Evolutionary conservation across 2,329 filamentous ascomycete genomes (phyloP).

Genomic region (Fusarium mangiferae): DNA sequence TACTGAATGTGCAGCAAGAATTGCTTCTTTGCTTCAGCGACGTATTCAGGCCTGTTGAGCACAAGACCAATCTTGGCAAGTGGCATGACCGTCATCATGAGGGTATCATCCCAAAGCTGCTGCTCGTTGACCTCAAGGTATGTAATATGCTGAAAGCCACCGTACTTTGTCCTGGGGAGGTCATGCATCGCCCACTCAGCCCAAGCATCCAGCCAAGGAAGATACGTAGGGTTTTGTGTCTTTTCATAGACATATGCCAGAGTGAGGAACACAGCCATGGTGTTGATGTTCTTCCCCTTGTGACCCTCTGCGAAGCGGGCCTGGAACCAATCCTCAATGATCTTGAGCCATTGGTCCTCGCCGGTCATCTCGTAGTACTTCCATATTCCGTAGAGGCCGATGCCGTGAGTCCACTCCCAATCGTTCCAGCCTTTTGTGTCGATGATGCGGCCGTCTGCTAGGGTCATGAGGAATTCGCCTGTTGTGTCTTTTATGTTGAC

Average conservation of each 20-base stretch:
- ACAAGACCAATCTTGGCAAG: conserved; percentile 82
- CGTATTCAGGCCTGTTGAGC: conserved; percentile 75
- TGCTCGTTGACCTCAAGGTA: conserved; percentile 76
- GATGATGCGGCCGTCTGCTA: conserved; percentile 79
- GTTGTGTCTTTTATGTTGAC: conserved; percentile 81
- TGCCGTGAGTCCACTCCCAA: conserved; percentile 86
- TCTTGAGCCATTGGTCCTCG: conserved; percentile 66
- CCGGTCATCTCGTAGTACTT: conserved; percentile 82
- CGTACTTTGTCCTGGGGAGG: conserved; percentile 75
- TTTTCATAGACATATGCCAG: conserved; percentile 83
- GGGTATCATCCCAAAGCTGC: conserved; percentile 85
- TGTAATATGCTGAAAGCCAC: conserved; percentile 80
- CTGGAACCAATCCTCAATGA: conserved; percentile 79
- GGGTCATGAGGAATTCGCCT: conserved; percentile 76
- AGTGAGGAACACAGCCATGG: conserved; percentile 81
- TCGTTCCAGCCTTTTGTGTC: conserved; percentile 87
- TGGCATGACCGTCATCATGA: conserved; percentile 89
- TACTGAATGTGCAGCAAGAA: conserved; percentile 84
- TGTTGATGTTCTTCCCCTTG: conserved; percentile 88
- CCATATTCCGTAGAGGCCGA: conserved; percentile 84
- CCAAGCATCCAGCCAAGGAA: conserved; percentile 84
- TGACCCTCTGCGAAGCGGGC: conserved; percentile 74
- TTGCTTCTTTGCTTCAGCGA: conserved; percentile 81
- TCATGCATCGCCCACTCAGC: conserved; percentile 86
- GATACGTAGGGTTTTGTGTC: conserved; percentile 73